Base-by-base conservation (phyloP, 768 basidiomycete genomes). In the Calocybe gangraenosa region DNA sequence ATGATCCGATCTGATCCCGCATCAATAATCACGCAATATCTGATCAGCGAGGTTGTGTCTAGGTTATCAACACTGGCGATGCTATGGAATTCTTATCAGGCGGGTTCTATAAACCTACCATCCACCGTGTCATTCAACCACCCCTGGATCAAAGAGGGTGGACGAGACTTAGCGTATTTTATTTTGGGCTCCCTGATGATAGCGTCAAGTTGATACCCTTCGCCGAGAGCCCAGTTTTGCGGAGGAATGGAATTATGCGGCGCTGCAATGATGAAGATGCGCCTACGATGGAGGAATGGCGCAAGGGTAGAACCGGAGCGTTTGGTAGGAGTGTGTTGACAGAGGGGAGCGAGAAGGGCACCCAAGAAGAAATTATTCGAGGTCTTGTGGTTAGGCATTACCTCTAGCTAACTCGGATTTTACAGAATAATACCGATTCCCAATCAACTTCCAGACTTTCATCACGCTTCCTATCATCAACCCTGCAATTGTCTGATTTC, bases 51-150 rank as follows among this genome's bases (percentile, higher is more conserved):
- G 17, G 13, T 34, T 37, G 10, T 17, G 2, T 9, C 5, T 25
- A 69, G 68, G 65, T 71, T 13, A 55, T 76, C 37, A 76, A 75
- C 45, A 65, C 68, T 10, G 74, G 74, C n/a, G 74, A 76, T 40
- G 60, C 66, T 2, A 56, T 78, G 44, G 69, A 73, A 21, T 73
- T 74, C 58, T 60, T 75, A 10, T 71, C 68, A 8, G 73, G 73
- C 0, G 73, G 74, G 3, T 71, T 60, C 49, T 74, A 75, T 53
- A 65, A 64, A 14, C 66, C 67, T 11, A 75, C 74, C 0, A 73
- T 74, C 40, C 74, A 76, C 41, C 28, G 74, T 36, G 76, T 78
- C 18, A 58, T 71, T 34, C 75, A 75, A 47, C 76, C 75, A 1
- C 76, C 76, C 2, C 37, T 50, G 1, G 73, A 75, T 49, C 76